Base-by-base conservation (phyloP, 768 basidiomycete species). In the Porphyrellus cyaneotinctus region DNA sequence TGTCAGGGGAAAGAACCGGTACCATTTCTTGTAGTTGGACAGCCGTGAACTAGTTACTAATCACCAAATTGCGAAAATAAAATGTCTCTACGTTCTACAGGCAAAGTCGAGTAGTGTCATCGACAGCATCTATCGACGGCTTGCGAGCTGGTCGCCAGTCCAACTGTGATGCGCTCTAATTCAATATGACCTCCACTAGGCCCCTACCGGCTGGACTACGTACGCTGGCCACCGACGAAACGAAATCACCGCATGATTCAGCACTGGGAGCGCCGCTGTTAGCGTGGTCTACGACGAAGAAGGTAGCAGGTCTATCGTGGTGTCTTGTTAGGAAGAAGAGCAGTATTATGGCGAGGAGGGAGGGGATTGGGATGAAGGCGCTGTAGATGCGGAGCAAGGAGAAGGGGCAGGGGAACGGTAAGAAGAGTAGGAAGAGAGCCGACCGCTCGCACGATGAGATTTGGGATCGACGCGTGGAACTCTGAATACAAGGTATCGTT, bases 381-480 rank as follows among this genome's bases (percentile, higher is more conserved):
- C 64, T 2, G 65, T 65, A 15, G 61, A 61, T 6, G 72, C 2
- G n/a, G 51, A 48, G 4, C 72, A 72, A 18, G 72, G 75, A 22
- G 75, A 77, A 28, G 26, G 26, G 30, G 81, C 70, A n/a, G 69
- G 65, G 17, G 56, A n/a, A n/a, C n/a, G n/a, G n/a, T n/a, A n/a
- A n/a, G n/a, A n/a, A n/a, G n/a, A 51, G 6, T 73, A 74, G 12
- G 73, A 76, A 24, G 81, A 85, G 61, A 83, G 84, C 57, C 76
- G 84, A 24, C 75, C 82, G 49, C 75, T 90, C 52, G 81, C 84
- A 10, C 78, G 79, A 83, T 43, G 89, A 92, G 61, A 83, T 90
- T 33, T 92, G 90, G 90, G 90, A 92, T 92, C 42, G 78, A 87
- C 47, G 90, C 90, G 18, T 91, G 90, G 90, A 79, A 91, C 65